Evolutionary conservation across 78 protist species (phyloP), one percentile per base, ranked within the genome.

Genomic region (Dictyostelium intermedium): DNA sequence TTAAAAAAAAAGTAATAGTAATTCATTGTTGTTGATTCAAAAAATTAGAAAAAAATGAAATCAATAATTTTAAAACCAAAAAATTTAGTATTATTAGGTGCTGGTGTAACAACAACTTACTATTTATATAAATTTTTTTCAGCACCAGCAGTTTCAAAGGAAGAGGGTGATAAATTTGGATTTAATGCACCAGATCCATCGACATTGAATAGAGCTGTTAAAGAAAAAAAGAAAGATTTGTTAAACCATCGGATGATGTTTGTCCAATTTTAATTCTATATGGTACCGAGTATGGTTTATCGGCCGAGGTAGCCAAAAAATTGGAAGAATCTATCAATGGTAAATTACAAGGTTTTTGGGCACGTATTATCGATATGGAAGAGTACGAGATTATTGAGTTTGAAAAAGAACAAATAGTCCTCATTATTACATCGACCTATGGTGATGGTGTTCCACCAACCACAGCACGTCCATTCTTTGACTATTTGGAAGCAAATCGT

Each of bases 401-500:
- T 63, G 93, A 76, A 18, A 87, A 87, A 82, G 93, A 87, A 79
- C 93, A 87, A 45, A 16, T 87, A 32, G 85, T 87, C 10, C 45
- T 87, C 30, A 66, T 87, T 41, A 87, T 87, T 45, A 61, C 93
- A 2, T 87, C 93, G 20, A 87, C 93, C 56, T 87, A 78, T 78
- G 93, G 93, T 79, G 93, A 87, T 66, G 93, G 93, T 87, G 93
- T 87, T 5, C 93, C 93, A 79, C 93, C 93, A 37, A 87, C 93
- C 1, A 87, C 93, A 8, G 93, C 93, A 5, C 93, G 93, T 87
- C 93, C 93, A 53, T 87, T 87, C 93, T 87, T 87, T 79, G 93
- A 87, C 56, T 79, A 61, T 32, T 45, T 87, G 32, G 92, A 74
- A 13, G 47, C 86, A 8, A 74, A n/a, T 32, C 39, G n/a, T 50